Percentiles rank a stretch among this genome's conserved stretches.
phyloP scores from a whole-genome alignment of 2,329 filamentous ascomycete species.

The Claviceps capensis region DNA sequence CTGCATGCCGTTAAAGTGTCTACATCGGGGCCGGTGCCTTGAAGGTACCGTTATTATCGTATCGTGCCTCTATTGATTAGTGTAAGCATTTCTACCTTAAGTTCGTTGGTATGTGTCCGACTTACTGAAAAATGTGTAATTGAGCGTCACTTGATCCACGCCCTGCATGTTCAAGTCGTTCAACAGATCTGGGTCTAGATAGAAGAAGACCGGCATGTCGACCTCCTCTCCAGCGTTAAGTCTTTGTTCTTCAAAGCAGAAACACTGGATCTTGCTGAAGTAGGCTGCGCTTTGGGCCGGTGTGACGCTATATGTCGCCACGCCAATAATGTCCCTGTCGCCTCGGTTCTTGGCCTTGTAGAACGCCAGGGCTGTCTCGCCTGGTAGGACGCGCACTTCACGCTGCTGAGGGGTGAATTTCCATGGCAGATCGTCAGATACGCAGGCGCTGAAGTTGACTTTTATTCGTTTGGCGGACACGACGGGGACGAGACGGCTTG shows the following conservation, averaged over 20 bases:
- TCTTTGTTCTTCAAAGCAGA: slow-evolving; percentile 96
- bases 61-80: slow-evolving; percentile 26
- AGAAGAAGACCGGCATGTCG: slow-evolving; percentile 99
- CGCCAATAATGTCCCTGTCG: slow-evolving; percentile 87
- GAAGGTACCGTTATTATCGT: slow-evolving; percentile 32
- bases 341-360: slow-evolving; percentile 93
- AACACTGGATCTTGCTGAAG: slow-evolving; percentile 99
- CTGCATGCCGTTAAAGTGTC: not conserved
- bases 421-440: slow-evolving; percentile 92
- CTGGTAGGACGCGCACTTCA: slow-evolving; percentile 86
- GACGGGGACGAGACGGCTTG: slow-evolving; percentile 67
- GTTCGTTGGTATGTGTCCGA: slow-evolving; percentile 9
- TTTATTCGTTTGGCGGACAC: slow-evolving; percentile 71
- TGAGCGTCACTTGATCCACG: slow-evolving; percentile 88
- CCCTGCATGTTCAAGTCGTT: slow-evolving; percentile 87
- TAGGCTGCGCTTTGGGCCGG: slow-evolving; percentile 92
- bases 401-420: slow-evolving; percentile 95
- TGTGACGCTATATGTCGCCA: slow-evolving; percentile 94
- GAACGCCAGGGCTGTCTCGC: slow-evolving; percentile 92
- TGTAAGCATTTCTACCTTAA: not conserved
- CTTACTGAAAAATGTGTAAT: slow-evolving; percentile 97
- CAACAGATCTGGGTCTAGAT: slow-evolving; percentile 89
- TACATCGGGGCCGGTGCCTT: slow-evolving; percentile 18
- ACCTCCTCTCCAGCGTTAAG: slow-evolving; percentile 91
- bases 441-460: slow-evolving; percentile 91